A percentile compares a stretch with the other conserved stretches of the same genome.
phyloP scores from a whole-genome alignment of 352 stramenopile species.

The Pythium phragmitis region DNA sequence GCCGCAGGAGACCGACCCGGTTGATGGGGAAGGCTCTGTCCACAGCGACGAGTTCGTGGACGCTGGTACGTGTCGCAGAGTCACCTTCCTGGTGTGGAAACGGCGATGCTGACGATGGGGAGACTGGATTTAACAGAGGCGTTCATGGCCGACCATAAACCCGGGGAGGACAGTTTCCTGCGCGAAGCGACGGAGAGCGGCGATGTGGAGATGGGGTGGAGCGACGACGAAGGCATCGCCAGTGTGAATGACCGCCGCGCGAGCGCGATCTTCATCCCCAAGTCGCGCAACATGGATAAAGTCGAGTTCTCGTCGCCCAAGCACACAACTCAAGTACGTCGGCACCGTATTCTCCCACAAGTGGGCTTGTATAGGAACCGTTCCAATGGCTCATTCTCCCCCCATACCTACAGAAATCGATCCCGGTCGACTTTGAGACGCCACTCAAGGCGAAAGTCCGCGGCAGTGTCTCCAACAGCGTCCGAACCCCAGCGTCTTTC shows the following conservation, averaged over 20 bases:
- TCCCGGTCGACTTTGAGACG: not conserved
- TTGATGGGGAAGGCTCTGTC: constrained; percentile 24
- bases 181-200: constrained; percentile 18
- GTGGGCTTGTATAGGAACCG: no score
- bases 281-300: constrained; percentile 67
- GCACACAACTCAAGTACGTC: constrained; percentile 8
- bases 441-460: constrained; percentile 1
- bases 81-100: not conserved
- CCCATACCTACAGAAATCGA: constrained; percentile 4
- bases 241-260: constrained; percentile 31
- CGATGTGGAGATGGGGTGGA: constrained; percentile 24
- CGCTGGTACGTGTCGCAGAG: constrained; percentile 40
- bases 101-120: not conserved
- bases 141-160: constrained; percentile 24
- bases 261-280: constrained; percentile 73
- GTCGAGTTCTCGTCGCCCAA: constrained; percentile 64
- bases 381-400: no score
- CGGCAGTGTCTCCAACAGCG: constrained; percentile 1
- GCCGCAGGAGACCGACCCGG: not conserved
- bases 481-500: constrained; percentile 7
- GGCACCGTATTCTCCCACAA: not conserved
- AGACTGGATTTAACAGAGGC: constrained; percentile 13
- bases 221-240: constrained; percentile 31
- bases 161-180: constrained; percentile 28
- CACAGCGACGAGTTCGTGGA: constrained; percentile 69